Evolutionary conservation across 192 early-diverging fungal genomes (phyloP).

Genomic region (Rhizophagus clarus): DNA sequence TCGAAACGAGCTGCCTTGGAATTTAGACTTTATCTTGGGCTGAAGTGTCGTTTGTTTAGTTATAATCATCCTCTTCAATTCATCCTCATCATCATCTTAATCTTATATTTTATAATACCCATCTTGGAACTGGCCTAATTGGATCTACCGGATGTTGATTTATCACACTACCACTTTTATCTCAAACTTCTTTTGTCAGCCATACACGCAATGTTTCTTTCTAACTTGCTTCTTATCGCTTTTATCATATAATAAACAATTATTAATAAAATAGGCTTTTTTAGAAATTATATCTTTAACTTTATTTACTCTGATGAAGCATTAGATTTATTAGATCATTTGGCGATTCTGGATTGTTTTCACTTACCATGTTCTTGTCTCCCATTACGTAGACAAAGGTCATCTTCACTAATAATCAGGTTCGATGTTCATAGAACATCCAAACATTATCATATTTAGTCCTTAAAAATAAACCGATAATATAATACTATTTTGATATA

Average conservation of each 20-base stretch:
- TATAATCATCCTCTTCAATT: constrained; percentile 51
- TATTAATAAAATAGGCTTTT: background rate
- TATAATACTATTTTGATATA: background rate
- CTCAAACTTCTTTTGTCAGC: constrained; percentile 58
- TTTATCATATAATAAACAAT: background rate
- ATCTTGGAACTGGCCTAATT: constrained; percentile 65
- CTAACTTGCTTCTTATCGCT: constrained; percentile 46
- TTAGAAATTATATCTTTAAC: constrained; percentile 1
- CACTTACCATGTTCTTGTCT: constrained; percentile 37
- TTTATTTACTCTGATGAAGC: constrained; percentile 34
- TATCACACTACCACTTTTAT: constrained; percentile 18
- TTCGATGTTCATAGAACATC: constrained; percentile 14
- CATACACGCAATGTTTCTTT: constrained; percentile 71
- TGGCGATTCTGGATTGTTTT: constrained; percentile 31
- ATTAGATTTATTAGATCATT: constrained; percentile 23
- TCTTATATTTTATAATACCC: constrained; percentile 81
- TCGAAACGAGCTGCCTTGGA: too few species aligned
- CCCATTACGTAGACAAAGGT: constrained; percentile 43
- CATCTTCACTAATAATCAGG: constrained; percentile 46
- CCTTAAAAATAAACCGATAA: background rate
- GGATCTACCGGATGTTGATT: constrained; percentile 50
- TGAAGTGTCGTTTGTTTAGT: constrained; percentile 34
- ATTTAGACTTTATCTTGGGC: constrained; percentile 31
- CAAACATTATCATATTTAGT: background rate
- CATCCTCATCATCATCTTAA: constrained; percentile 56